A percentile compares a stretch with the other conserved stretches of the same genome.
These are phyloP conservation scores for Jamesozyma jinghongensis DNA, from an alignment of 805 yeast genomes.

Conservation along the genomic window DNA sequence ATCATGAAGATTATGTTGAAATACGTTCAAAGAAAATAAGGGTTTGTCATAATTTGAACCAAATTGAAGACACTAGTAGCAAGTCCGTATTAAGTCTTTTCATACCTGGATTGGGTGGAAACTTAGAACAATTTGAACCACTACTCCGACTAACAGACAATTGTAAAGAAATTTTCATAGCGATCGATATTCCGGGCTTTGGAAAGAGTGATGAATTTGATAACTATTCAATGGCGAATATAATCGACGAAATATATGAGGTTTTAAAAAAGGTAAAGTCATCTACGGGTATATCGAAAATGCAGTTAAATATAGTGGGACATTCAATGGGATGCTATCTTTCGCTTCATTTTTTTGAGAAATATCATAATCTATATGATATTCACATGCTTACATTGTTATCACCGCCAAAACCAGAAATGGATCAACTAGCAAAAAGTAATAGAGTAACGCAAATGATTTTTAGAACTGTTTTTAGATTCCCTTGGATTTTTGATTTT, in stretches of 20 bases:
- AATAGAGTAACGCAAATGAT: slow-evolving; percentile 10
- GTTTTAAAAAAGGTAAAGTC: neutral
- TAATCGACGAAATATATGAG: slow-evolving; percentile 5
- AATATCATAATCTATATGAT: slow-evolving; percentile 15
- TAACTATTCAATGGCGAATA: slow-evolving; percentile 15
- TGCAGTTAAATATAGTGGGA: slow-evolving; percentile 33
- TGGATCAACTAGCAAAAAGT: slow-evolving; percentile 12
- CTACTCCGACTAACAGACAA: slow-evolving; percentile 49
- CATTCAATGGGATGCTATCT: slow-evolving; percentile 70
- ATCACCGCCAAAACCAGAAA: slow-evolving; percentile 38
- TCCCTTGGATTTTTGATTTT: slow-evolving; percentile 22
- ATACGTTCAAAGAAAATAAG: slow-evolving; percentile 8
- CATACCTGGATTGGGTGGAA: slow-evolving; percentile 89
- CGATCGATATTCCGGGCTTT: slow-evolving; percentile 83
- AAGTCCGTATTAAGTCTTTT: slow-evolving; percentile 44
- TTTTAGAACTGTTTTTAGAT: slow-evolving; percentile 9
- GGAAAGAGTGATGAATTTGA: slow-evolving; percentile 40
- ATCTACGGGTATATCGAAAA: neutral
- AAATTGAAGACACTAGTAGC: neutral
- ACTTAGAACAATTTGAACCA: slow-evolving; percentile 73
- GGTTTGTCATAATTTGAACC: slow-evolving; percentile 18
- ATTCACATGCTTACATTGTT: slow-evolving; percentile 32
- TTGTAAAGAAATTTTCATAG: slow-evolving; percentile 52
- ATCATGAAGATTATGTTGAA: slow-evolving; percentile 9
- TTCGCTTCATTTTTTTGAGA: slow-evolving; percentile 36